Percentiles rank a stretch among this genome's conserved stretches.
phyloP scores from a whole-genome alignment of 1,284 basidiomycete species.

The Peniophora sp. region DNA sequence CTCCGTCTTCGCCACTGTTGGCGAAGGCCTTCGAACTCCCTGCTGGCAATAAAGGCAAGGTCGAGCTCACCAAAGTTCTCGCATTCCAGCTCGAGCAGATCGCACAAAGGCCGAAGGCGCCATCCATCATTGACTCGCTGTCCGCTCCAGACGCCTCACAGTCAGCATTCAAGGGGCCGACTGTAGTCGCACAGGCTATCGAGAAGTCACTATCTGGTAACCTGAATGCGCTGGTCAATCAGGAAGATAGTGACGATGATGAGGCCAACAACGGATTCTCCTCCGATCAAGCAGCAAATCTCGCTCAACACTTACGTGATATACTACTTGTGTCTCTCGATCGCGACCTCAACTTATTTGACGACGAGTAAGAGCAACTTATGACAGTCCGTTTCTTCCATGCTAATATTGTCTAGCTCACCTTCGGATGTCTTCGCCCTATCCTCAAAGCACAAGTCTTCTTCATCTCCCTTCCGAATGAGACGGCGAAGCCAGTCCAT shows the following conservation, averaged over 20 bases:
- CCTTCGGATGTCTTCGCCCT: conserved; percentile 1
- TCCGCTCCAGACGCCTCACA: background rate
- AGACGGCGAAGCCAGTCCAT: conserved; percentile 24
- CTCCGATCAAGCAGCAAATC: conserved; percentile 53
- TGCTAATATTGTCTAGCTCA: background rate
- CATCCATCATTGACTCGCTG: background rate
- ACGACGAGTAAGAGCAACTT: conserved; percentile 29
- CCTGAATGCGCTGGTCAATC: background rate
- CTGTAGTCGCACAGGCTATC: background rate
- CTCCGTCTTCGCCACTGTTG: conserved; percentile 10
- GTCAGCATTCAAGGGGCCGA: background rate
- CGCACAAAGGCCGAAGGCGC: background rate
- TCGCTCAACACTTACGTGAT: conserved; percentile 55
- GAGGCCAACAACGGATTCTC: conserved; percentile 39
- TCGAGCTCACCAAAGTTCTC: background rate
- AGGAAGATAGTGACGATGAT: conserved; percentile 41
- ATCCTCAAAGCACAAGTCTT: conserved; percentile 1
- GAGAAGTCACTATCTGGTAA: background rate
- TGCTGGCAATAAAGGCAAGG: conserved; percentile 18
- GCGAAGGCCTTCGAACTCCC: conserved; percentile 12
- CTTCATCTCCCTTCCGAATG: conserved; percentile 12
- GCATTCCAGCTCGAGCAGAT: background rate
- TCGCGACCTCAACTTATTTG: conserved; percentile 53
- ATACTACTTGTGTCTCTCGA: conserved; percentile 45
- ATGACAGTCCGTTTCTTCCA: background rate